A percentile compares a stretch with the other conserved stretches of the same genome.
These are phyloP conservation scores for Chlamydomonas applanata DNA, from an alignment of 139 green algal species.

Conservation along the genomic window DNA sequence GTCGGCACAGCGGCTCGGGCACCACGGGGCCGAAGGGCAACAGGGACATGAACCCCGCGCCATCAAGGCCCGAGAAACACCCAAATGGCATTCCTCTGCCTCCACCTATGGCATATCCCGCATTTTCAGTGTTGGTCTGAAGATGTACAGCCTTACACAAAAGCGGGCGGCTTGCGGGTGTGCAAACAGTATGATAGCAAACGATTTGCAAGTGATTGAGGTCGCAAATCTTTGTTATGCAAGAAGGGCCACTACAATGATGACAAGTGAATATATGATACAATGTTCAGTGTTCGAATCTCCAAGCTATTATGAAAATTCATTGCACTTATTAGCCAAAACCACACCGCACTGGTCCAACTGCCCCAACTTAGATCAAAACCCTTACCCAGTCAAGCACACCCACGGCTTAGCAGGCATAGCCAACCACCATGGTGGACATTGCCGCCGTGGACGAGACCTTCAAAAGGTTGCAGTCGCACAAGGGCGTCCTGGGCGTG, in stretches of 20 bases:
- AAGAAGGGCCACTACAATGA: background rate
- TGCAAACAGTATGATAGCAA: too few species aligned
- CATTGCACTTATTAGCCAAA: background rate
- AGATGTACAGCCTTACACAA: background rate
- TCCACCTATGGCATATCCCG: background rate
- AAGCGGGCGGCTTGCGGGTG: background rate
- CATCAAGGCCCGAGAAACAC: background rate
- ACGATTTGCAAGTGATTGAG: too few species aligned
- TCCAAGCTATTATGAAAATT: background rate
- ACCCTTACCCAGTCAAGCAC: background rate
- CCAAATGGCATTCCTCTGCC: background rate
- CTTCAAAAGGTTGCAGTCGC: slow-evolving; percentile 56
- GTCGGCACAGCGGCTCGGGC: background rate
- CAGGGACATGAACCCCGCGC: background rate
- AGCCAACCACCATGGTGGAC: slow-evolving; percentile 60
- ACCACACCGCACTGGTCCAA: background rate
- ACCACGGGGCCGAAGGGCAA: background rate
- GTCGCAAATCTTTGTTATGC: too few species aligned
- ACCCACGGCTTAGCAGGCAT: background rate
- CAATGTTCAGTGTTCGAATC: background rate
- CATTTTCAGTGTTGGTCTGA: background rate
- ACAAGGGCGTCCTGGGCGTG: slow-evolving; percentile 72
- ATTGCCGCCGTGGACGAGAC: slow-evolving; percentile 75
- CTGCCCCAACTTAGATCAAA: background rate
- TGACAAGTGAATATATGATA: background rate